Conservation (phyloP, 352 stramenopile species). For the Phytophthora lateralis region DNA sequence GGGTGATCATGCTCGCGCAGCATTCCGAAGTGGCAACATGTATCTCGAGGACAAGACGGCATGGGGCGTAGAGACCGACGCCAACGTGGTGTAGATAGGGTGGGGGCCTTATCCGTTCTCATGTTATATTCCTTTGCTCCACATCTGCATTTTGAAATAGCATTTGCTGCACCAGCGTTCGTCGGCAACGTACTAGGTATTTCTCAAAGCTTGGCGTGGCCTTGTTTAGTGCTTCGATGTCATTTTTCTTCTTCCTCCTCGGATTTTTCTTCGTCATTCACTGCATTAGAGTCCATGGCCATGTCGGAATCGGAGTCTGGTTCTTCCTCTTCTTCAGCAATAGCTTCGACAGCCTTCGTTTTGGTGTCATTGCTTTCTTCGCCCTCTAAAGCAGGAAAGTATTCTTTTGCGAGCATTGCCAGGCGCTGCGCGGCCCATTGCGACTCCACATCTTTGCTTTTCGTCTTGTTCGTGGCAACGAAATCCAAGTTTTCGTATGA, state of each 20-base stretch:
- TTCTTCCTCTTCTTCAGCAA: constrained; percentile 34
- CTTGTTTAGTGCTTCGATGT: neutral
- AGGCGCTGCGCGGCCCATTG: constrained; percentile 66
- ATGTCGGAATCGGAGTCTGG: constrained; percentile 44
- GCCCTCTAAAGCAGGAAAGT: constrained; percentile 55
- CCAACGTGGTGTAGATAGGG: constrained; percentile 34
- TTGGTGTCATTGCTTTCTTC: constrained; percentile 30
- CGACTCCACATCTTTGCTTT: constrained; percentile 55
- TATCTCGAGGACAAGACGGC: constrained; percentile 73
- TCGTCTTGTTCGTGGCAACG: constrained; percentile 57
- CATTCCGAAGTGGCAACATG: constrained; percentile 88
- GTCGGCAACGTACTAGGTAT: constrained; percentile 22
- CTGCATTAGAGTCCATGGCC: constrained; percentile 34
- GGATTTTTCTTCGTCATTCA: constrained; percentile 14
- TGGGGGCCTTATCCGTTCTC: neutral
- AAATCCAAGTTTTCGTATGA: constrained; percentile 73
- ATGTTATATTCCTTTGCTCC: constrained; percentile 15
- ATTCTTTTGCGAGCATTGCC: constrained; percentile 66
- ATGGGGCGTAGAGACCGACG: constrained; percentile 42
- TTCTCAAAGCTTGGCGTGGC: neutral
- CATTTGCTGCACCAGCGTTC: constrained; percentile 16
- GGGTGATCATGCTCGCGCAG: constrained; percentile 69
- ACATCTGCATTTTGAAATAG: constrained; percentile 22
- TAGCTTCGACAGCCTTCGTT: constrained; percentile 17
- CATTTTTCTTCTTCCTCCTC: constrained; percentile 18